Percentiles rank a stretch among this genome's conserved stretches.
Evolutionary conservation across 2,329 filamentous ascomycete species (phyloP).

Genomic region (Xylariaceae sp.): DNA sequence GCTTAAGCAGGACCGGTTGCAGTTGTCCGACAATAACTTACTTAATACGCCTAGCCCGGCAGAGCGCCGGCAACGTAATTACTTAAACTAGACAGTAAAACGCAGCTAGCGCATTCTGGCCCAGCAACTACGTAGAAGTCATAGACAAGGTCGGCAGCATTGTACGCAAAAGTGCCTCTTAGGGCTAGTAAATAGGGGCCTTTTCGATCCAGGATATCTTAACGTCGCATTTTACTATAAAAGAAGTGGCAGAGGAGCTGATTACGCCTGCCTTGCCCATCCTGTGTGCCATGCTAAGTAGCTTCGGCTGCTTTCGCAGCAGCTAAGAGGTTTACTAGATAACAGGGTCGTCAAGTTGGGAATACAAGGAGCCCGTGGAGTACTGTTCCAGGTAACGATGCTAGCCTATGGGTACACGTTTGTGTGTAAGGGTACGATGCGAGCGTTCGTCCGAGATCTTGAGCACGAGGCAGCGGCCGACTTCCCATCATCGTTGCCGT

Average conservation of each 20-base stretch:
- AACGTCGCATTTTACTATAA: constrained; percentile 4
- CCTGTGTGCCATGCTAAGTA: constrained; percentile 26
- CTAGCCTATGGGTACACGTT: constrained; percentile 39
- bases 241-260: background rate
- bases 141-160: constrained; percentile 4
- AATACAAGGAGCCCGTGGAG: constrained; percentile 31
- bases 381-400: constrained; percentile 38
- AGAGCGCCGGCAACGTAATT: too few relatives aligned
- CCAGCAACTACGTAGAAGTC: constrained; percentile 5
- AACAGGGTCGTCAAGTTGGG: constrained; percentile 27
- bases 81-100: constrained; percentile 1
- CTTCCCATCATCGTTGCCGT: too few relatives aligned
- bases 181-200: constrained; percentile 3
- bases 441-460: constrained; percentile 30
- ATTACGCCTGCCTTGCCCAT: constrained; percentile 24
- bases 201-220: background rate
- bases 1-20: too few relatives aligned
- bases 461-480: constrained; percentile 29
- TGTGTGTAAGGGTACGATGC: constrained; percentile 36
- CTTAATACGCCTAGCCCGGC: constrained; percentile 11
- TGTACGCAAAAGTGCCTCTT: constrained; percentile 11
- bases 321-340: constrained; percentile 30
- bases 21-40: too few relatives aligned
- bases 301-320: constrained; percentile 28
- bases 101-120: constrained; percentile 19